Percentiles rank a stretch among this genome's conserved stretches.
Conservation (phyloP, 1,284 basidiomycete genomes). For the Irpex sp. region DNA sequence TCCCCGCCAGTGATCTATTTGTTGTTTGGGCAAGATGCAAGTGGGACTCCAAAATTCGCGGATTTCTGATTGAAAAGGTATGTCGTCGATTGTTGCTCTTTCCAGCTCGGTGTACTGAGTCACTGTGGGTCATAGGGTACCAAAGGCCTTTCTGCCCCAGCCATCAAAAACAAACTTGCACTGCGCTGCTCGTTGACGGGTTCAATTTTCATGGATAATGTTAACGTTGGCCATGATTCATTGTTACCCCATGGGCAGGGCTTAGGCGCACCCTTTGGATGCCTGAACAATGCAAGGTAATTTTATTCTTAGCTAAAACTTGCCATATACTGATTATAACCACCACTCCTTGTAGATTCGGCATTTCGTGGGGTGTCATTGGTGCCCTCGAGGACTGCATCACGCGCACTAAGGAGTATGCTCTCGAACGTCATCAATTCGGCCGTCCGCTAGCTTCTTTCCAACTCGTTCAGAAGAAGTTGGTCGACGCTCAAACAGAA, state of each 20-base stretch:
- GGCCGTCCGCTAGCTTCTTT: conserved; percentile 87
- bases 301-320: conserved; percentile 8
- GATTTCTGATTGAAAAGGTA: conserved; percentile 91
- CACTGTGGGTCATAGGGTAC: conserved; percentile 48
- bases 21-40: conserved; percentile 94
- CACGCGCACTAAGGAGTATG: conserved; percentile 75
- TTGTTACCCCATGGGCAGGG: conserved; percentile 77
- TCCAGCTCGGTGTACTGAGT: background rate
- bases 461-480: conserved; percentile 96
- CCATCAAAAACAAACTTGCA: conserved; percentile 92
- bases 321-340: background rate
- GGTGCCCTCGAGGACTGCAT: conserved; percentile 94
- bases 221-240: conserved; percentile 65
- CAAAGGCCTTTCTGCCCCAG: conserved; percentile 81
- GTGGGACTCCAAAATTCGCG: conserved; percentile 90
- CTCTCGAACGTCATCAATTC: conserved; percentile 90
- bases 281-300: conserved; percentile 84
- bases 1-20: conserved; percentile 65
- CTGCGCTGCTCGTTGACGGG: conserved; percentile 90
- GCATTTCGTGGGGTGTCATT: conserved; percentile 94
- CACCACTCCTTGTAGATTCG: conserved; percentile 45
- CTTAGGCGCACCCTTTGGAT: conserved; percentile 84
- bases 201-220: conserved; percentile 90
- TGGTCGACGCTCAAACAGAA: conserved; percentile 90
- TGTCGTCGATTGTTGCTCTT: conserved; percentile 3